These are phyloP conservation scores for Hemisphaericaspora subhashii DNA, from an alignment of 1,139 yeast genomes.

Conservation along the genomic window DNA sequence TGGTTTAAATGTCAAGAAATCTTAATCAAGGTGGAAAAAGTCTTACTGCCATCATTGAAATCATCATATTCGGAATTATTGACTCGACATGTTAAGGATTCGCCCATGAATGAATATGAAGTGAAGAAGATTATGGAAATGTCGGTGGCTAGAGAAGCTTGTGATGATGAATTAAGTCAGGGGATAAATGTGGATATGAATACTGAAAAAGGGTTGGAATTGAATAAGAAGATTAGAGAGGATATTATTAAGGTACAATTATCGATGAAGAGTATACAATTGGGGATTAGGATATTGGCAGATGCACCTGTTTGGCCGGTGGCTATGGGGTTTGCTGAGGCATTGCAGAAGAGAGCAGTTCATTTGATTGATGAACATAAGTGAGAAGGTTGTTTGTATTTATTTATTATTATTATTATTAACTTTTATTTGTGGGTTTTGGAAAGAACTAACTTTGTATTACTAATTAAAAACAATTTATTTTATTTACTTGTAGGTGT, in stretches of 20 bases:
- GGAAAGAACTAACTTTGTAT: no score
- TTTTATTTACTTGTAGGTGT: no score
- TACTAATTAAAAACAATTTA: no score
- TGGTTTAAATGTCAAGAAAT: slow-evolving; percentile 54
- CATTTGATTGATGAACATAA: slow-evolving; percentile 14
- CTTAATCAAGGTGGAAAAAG: slow-evolving; percentile 55
- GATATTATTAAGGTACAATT: slow-evolving; percentile 42
- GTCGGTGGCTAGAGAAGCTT: slow-evolving; percentile 12
- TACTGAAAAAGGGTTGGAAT: slow-evolving; percentile 7
- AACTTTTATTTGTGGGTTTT: no score
- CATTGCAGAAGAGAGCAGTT: slow-evolving; percentile 65
- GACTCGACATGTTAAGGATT: slow-evolving; percentile 24
- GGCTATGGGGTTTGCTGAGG: slow-evolving; percentile 73
- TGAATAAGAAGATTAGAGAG: slow-evolving; percentile 32
- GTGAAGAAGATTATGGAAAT: slow-evolving; percentile 9
- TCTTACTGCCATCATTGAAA: slow-evolving; percentile 29
- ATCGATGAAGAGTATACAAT: slow-evolving; percentile 55
- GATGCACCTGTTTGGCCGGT: slow-evolving; percentile 87
- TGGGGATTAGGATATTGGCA: slow-evolving; percentile 72
- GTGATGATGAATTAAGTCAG: slow-evolving; percentile 13
- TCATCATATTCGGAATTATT: slow-evolving; percentile 55
- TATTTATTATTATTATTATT: not conserved
- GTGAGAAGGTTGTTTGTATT: not conserved
- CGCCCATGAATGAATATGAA: slow-evolving; percentile 5
- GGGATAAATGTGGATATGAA: slow-evolving; percentile 10